phyloP scores from a whole-genome alignment of 2,329 filamentous ascomycete species.

The Talaromyces rugulosus region DNA sequence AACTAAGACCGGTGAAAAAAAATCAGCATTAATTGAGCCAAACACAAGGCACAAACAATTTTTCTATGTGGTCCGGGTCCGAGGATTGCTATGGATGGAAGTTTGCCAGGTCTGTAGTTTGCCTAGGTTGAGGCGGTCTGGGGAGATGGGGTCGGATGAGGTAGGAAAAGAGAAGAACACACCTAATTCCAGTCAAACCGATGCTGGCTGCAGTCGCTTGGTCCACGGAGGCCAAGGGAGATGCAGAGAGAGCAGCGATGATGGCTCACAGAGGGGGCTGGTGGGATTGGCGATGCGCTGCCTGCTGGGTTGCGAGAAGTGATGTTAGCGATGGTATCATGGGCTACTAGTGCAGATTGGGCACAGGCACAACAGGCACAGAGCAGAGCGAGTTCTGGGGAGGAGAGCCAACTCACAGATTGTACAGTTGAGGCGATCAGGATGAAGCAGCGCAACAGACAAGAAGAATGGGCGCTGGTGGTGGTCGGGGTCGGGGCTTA shows the following conservation, averaged over 20 bases:
- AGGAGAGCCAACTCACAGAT: neutral
- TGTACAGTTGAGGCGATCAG: neutral
- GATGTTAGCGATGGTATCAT: slow-evolving; percentile 36
- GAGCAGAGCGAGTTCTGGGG: neutral
- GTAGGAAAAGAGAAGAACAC: slow-evolving; percentile 28
- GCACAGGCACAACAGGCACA: slow-evolving; percentile 15
- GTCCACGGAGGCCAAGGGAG: slow-evolving; percentile 15
- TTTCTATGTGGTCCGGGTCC: neutral
- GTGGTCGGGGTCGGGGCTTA: slow-evolving; percentile 16
- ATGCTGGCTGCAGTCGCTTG: slow-evolving; percentile 28
- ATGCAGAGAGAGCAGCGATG: slow-evolving; percentile 14
- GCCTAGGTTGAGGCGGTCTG: slow-evolving; percentile 2
- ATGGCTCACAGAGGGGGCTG: slow-evolving; percentile 21
- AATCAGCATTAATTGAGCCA: neutral
- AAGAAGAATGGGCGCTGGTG: neutral
- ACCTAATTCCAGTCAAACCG: slow-evolving; percentile 28
- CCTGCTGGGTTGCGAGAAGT: slow-evolving; percentile 19
- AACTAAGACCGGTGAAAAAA: neutral
- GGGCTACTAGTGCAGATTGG: slow-evolving; percentile 7
- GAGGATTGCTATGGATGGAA: neutral
- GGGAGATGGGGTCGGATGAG: slow-evolving; percentile 29
- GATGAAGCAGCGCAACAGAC: neutral
- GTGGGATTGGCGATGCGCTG: slow-evolving; percentile 33
- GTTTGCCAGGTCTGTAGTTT: neutral
- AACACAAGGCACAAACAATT: neutral